These are phyloP conservation scores for Zostera marina DNA, from an alignment of 116 monocot genomes.

Conservation along the genomic window DNA sequence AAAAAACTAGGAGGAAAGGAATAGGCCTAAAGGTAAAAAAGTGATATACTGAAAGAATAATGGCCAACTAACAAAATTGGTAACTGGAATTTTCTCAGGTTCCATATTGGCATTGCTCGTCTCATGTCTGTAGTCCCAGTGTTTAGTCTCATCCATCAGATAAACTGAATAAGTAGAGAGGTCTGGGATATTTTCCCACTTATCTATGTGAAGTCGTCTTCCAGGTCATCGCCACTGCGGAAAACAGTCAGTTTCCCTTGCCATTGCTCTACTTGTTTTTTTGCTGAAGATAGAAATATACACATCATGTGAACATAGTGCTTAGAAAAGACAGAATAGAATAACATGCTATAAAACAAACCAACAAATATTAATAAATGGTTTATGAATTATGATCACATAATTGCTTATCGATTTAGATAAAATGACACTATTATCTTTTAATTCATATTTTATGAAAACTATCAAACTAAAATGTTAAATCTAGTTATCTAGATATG, in stretches of 20 bases:
- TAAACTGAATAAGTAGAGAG: slow-evolving; percentile 3
- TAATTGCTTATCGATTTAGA: too few species aligned
- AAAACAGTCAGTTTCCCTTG: slow-evolving; percentile 20
- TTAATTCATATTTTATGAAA: too few species aligned
- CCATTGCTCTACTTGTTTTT: slow-evolving; percentile 7
- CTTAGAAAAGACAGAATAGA: too few species aligned
- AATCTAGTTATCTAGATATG: too few species aligned
- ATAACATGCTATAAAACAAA: too few species aligned
- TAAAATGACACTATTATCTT: too few species aligned
- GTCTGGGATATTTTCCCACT: slow-evolving; percentile 16
- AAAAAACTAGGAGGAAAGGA: too few species aligned
- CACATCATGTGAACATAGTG: background rate
- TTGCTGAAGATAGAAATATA: slow-evolving; percentile 12
- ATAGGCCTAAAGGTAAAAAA: too few species aligned
- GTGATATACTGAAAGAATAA: background rate
- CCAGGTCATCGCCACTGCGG: slow-evolving; percentile 71
- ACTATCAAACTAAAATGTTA: too few species aligned
- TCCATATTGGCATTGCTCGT: slow-evolving; percentile 7
- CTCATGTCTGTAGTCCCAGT: too few species aligned
- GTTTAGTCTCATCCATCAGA: background rate
- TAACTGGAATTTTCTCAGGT: slow-evolving; percentile 39
- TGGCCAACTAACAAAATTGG: slow-evolving; percentile 38
- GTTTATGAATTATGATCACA: too few species aligned
- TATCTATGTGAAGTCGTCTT: slow-evolving; percentile 54
- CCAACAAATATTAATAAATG: too few species aligned